Evolutionary conservation across 495 filamentous ascomycete species (phyloP), one percentile per base, ranked within the genome.

Genomic region (Neurospora sp.): DNA sequence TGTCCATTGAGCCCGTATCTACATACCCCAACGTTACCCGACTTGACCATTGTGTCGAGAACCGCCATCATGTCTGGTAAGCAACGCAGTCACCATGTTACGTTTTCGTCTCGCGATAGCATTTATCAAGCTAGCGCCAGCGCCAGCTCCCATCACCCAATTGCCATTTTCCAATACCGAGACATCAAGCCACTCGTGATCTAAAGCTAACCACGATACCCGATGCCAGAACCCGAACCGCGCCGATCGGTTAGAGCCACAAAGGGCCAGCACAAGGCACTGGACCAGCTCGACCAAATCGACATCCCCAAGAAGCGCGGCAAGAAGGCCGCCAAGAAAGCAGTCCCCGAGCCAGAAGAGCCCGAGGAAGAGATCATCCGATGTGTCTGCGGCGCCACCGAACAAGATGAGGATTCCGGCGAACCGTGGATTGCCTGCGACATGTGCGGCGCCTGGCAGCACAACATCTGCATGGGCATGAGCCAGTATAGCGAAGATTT

Each of bases 371-470:
- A 87, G 54, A 88, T 95, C 77, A 96, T 98, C 72, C 90, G 96
- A 73, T 99, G 96, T 81, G 92, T 97, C 71, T 99, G 96, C 79
- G 95, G 96, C 75, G 90, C 93, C 73, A 90, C 89, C 70, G 91
- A 93, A 75, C 93, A 96, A 76, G 92, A 94, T 74, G 92, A 92
- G 76, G 89, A 92, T 74, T 90, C 92, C 69, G 88, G 90, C 42
- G 89, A 94, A 77, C 94, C 96, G 80, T 90, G 89, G 89, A 96
- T 98, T 77, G 91, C 92, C 77, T 99, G 96, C 83, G 96, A 99
- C 78, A 87, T 85, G 41, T 99, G 96, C 78, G 88, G 89, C 38
- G 94, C 91, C 69, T 99, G 96, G 96, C 96, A 99, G 81, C 96
- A 99, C 80, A 97, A 96, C 78, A 89, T 94, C 75, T 99, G 96